Base-by-base conservation (phyloP, 129 eudicot species). In the Flaveria brownii region DNA sequence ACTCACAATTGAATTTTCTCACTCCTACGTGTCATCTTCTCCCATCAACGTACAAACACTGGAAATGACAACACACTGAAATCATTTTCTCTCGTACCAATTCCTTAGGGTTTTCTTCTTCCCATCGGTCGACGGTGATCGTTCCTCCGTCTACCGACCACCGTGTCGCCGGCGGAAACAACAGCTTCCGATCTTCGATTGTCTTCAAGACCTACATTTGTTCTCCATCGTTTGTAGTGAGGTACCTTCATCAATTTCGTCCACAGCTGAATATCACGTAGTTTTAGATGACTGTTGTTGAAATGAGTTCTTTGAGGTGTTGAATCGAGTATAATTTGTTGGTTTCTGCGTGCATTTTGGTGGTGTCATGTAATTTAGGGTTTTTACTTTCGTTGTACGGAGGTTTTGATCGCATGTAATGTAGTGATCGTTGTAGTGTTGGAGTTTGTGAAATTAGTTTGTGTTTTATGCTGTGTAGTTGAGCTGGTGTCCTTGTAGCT, bases 311-410 rank as follows among this genome's bases (percentile, higher is more conserved):
- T 0, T 7, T 20, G 18, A 56, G 62, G 28, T 56, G 26, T 56
- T 18, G 1, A 56, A 56, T 18, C 5, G 7, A 56, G 26, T 50
- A 55, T 57, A 68, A 33, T 41, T 25, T 77, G 49, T 68, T n/a
- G 7, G 22, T 26, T 77, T 16, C 12, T n/a, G 51, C 8, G 20
- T 51, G 66, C 73, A 51, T 70, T 78, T 78, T 55, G 51, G 7
- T 47, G 30, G 13, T 13, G 62, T 33, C 25, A 50, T 12, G 65
- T 66, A 49, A 76, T 65, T 50, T 65, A 76, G 73, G 80, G 80
- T 66, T 66, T 64, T 33, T 63, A 16, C 33, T 45, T 63, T 50
- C 33, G 42, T 50, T 65, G 15, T 51, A 51, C n/a, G 66, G 54
- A 50, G 49, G 80, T 65, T 76, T 65, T 43, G 39, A 66, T 65